These are phyloP conservation scores for Malassezia globosa DNA, from an alignment of 1,284 basidiomycete species.

Conservation along the genomic window DNA sequence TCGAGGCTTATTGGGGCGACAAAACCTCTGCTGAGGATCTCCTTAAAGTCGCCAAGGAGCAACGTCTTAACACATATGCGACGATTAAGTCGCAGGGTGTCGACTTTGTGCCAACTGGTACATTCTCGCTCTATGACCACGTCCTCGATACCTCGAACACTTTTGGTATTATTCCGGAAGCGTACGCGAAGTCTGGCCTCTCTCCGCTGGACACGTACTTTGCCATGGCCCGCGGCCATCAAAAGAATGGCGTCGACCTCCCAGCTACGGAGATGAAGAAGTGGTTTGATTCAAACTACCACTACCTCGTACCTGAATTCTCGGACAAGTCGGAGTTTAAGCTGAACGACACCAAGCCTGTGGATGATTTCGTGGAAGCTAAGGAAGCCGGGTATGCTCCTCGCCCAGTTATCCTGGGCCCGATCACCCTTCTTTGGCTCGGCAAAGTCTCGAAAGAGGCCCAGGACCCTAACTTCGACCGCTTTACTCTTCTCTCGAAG, in stretches of 20 bases:
- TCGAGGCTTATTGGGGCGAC: slow-evolving; percentile 72
- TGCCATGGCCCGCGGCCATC: slow-evolving; percentile 94
- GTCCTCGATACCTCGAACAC: slow-evolving; percentile 93
- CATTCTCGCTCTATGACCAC: slow-evolving; percentile 97
- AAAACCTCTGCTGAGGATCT: slow-evolving; percentile 83
- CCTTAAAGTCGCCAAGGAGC: slow-evolving; percentile 72
- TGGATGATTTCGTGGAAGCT: slow-evolving; percentile 91
- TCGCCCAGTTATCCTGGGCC: slow-evolving; percentile 90
- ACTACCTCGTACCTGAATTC: slow-evolving; percentile 96
- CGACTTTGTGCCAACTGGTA: slow-evolving; percentile 84
- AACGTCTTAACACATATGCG: slow-evolving; percentile 83
- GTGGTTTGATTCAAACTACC: slow-evolving; percentile 99
- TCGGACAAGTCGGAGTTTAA: slow-evolving; percentile 85
- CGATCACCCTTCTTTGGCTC: slow-evolving; percentile 86
- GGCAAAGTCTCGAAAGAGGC: slow-evolving; percentile 85
- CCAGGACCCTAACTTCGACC: slow-evolving; percentile 65
- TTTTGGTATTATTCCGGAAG: slow-evolving; percentile 93
- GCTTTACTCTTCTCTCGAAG: slow-evolving; percentile 77
- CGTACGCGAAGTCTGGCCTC: slow-evolving; percentile 77
- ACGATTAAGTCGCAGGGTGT: slow-evolving; percentile 78
- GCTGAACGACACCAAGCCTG: slow-evolving; percentile 79
- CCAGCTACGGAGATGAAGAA: slow-evolving; percentile 99
- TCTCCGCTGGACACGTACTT: slow-evolving; percentile 80
- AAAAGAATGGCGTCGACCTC: slow-evolving; percentile 81
- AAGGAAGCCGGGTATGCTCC: slow-evolving; percentile 78